phyloP scores from a whole-genome alignment of 768 basidiomycete species.

The Rhizopogon vulgaris region DNA sequence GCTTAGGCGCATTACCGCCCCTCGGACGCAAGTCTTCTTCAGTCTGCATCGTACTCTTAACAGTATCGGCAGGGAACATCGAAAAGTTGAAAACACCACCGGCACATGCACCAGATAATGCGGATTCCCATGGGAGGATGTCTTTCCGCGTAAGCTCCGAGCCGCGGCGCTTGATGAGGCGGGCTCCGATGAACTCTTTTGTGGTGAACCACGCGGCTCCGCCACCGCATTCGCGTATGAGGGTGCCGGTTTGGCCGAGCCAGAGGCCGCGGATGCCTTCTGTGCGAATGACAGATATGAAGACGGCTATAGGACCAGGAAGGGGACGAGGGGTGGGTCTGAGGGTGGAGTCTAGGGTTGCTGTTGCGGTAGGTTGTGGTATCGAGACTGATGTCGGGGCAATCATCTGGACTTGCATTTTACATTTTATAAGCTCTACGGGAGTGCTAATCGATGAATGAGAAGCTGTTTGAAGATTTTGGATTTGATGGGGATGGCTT shows the following conservation, averaged over 20 bases:
- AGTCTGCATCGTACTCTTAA: constrained; percentile 94
- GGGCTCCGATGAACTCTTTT: constrained; percentile 70
- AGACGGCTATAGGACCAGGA: constrained; percentile 70
- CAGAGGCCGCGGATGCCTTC: constrained; percentile 85
- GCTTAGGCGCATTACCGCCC: constrained; percentile 23
- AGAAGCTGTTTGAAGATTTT: neutral
- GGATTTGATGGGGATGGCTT: constrained; percentile 21
- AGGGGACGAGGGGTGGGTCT: constrained; percentile 25
- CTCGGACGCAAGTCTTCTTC: constrained; percentile 76
- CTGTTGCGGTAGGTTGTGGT: constrained; percentile 10
- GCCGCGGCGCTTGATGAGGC: constrained; percentile 50
- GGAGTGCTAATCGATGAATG: constrained; percentile 57
- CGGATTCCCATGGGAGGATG: constrained; percentile 74
- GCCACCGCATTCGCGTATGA: constrained; percentile 91
- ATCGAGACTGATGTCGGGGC: constrained; percentile 20
- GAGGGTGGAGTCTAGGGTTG: constrained; percentile 3
- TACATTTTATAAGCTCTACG: constrained; percentile 92
- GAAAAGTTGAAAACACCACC: constrained; percentile 82
- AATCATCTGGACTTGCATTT: constrained; percentile 96
- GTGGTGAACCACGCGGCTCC: constrained; percentile 86
- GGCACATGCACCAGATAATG: constrained; percentile 79
- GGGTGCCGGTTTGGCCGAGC: constrained; percentile 91
- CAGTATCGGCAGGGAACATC: constrained; percentile 92
- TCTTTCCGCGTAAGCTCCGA: constrained; percentile 32
- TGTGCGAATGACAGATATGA: constrained; percentile 54